These are phyloP conservation scores for Saussurea involucrata DNA, from an alignment of 129 eudicot genomes.

Conservation along the genomic window DNA sequence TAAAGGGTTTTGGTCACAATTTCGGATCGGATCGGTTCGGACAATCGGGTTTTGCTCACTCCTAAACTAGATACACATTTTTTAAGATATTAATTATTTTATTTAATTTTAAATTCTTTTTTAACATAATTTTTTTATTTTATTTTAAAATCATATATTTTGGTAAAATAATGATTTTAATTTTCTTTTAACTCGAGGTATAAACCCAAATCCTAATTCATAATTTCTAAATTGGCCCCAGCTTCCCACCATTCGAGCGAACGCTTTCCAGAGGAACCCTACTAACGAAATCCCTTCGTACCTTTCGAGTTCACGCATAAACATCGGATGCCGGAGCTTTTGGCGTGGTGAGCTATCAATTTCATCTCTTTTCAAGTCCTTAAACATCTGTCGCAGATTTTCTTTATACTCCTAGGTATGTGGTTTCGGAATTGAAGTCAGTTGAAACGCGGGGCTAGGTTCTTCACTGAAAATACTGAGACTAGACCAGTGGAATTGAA, in stretches of 20 bases:
- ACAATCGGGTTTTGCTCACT: no score
- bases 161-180: no score
- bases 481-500: neutral
- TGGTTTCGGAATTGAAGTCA: neutral
- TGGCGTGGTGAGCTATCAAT: neutral
- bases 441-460: neutral
- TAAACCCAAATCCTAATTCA: neutral
- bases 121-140: no score
- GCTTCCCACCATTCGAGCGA: neutral
- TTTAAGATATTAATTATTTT: no score
- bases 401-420: neutral
- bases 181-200: no score
- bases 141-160: no score
- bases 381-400: neutral
- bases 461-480: neutral
- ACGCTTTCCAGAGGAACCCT: neutral
- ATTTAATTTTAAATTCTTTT: no score
- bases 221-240: neutral
- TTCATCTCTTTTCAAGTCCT: neutral
- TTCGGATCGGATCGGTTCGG: no score
- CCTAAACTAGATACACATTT: no score
- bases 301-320: neutral
- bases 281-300: neutral
- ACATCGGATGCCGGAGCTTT: neutral
- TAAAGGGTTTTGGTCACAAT: no score